Percentiles rank a stretch among this genome's conserved stretches.
Conservation (phyloP, 306 rosid genomes). For the Lathyrus aphaca region DNA sequence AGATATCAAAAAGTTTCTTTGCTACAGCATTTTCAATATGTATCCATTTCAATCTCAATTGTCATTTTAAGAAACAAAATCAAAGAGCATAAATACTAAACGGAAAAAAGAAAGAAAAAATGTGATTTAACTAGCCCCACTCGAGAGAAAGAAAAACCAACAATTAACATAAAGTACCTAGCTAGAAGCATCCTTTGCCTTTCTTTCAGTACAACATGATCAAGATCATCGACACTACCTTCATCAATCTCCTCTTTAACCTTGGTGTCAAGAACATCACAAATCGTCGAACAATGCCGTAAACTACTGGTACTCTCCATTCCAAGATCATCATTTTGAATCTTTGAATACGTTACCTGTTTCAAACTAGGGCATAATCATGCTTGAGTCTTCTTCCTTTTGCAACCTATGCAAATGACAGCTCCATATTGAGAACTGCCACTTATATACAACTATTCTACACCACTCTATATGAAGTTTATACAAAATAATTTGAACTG, state of each 20-base stretch:
- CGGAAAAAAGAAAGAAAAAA: neutral
- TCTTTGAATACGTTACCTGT: constrained; percentile 39
- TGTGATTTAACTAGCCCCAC: constrained; percentile 6
- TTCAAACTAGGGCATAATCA: constrained; percentile 43
- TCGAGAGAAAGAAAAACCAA: constrained; percentile 27
- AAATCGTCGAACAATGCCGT: constrained; percentile 19
- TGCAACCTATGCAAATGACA: constrained; percentile 32
- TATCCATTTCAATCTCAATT: neutral
- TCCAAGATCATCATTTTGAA: constrained; percentile 29
- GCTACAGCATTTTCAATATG: constrained; percentile 10
- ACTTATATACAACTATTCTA: constrained; percentile 29
- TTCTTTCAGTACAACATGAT: constrained; percentile 67
- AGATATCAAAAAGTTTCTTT: constrained; percentile 4
- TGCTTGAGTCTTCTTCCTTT: constrained; percentile 38
- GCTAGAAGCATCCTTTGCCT: constrained; percentile 67
- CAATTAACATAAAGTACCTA: constrained; percentile 52
- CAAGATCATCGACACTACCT: constrained; percentile 54
- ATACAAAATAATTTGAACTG: neutral
- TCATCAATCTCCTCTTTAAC: constrained; percentile 52
- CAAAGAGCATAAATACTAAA: neutral
- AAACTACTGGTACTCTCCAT: constrained; percentile 38
- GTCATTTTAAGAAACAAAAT: neutral
- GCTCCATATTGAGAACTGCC: constrained; percentile 33
- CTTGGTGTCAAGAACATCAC: constrained; percentile 47
- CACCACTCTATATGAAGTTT: neutral